Evolutionary conservation across 805 yeast genomes (phyloP).

Genomic region (Nakazawaea ambrosiae): DNA sequence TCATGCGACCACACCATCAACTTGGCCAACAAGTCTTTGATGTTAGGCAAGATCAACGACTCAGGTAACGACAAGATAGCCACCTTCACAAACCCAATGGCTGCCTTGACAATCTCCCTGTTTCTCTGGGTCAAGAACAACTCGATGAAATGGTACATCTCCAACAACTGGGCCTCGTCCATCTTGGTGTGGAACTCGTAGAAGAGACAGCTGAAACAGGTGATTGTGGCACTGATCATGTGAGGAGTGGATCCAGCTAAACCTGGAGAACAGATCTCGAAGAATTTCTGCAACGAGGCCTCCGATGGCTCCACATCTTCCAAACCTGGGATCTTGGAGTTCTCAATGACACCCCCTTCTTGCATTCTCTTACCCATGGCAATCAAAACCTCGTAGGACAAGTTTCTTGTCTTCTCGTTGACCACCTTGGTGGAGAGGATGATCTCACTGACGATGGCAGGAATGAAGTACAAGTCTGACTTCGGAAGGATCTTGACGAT

Average conservation of each 20-base stretch:
- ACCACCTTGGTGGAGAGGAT: conserved; percentile 87
- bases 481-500: conserved; percentile 58
- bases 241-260: conserved; percentile 89
- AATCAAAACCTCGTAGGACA: conserved; percentile 68
- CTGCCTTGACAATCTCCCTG: conserved; percentile 89
- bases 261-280: conserved; percentile 95
- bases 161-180: conserved; percentile 53
- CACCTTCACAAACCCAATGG: conserved; percentile 91
- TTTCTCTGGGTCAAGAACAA: conserved; percentile 85
- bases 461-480: conserved; percentile 66
- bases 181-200: conserved; percentile 76
- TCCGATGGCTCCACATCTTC: conserved; percentile 57
- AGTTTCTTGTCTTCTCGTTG: conserved; percentile 84
- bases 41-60: conserved; percentile 60
- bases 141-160: conserved; percentile 80
- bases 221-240: conserved; percentile 94
- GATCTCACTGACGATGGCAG: conserved; percentile 77
- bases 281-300: conserved; percentile 73
- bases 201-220: conserved; percentile 79
- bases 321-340: conserved; percentile 62
- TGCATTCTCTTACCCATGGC: conserved; percentile 77
- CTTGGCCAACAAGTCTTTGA: conserved; percentile 59
- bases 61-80: conserved; percentile 78
- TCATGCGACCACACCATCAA: conserved; percentile 92
- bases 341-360: conserved; percentile 55